phyloP scores from a whole-genome alignment of 2,329 filamentous ascomycete genomes.

The Beauveria sp. region DNA sequence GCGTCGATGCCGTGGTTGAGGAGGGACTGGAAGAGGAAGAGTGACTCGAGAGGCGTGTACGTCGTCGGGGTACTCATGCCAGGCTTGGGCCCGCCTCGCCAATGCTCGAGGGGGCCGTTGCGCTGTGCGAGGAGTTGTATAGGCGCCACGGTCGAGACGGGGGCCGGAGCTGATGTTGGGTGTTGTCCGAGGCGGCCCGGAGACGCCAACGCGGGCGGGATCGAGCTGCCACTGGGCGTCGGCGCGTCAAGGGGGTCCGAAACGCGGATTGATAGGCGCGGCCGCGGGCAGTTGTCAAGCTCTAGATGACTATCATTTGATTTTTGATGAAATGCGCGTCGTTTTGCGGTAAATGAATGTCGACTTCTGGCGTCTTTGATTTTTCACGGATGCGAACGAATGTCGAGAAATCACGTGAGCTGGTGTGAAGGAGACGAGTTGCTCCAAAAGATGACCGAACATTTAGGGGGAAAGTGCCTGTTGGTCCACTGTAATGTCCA shows the following conservation, averaged over 20 bases:
- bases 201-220: background rate
- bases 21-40: conserved; percentile 77
- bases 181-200: background rate
- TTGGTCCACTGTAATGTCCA: background rate
- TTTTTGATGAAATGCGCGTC: conserved; percentile 1
- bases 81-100: conserved; percentile 43
- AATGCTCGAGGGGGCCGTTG: conserved; percentile 47
- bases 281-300: background rate
- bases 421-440: background rate
- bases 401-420: conserved; percentile 7
- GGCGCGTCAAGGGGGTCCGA: background rate
- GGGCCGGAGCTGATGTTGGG: background rate
- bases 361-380: background rate
- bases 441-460: background rate
- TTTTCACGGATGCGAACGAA: conserved; percentile 4
- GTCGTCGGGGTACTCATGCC: conserved; percentile 51
- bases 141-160: conserved; percentile 41
- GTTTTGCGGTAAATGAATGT: background rate
- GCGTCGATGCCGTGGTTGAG: conserved; percentile 58
- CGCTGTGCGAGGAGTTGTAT: conserved; percentile 45
- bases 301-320: conserved; percentile 2
- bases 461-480: background rate
- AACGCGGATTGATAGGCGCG: conserved; percentile 2
- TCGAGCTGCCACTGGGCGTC: background rate
- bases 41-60: conserved; percentile 79